phyloP scores from a whole-genome alignment of 2,329 filamentous ascomycete species.

The Monosporascus sp. region DNA sequence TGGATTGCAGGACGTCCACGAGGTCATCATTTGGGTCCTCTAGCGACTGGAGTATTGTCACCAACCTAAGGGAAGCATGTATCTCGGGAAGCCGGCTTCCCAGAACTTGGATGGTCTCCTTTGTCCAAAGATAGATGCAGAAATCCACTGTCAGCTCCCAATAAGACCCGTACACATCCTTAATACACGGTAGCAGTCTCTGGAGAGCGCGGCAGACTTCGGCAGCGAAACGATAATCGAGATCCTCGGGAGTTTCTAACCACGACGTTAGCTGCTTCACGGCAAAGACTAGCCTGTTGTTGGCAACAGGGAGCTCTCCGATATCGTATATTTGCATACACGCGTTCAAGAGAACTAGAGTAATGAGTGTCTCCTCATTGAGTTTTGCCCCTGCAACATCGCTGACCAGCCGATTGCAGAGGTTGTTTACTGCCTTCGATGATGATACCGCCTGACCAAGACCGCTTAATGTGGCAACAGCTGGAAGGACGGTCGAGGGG shows the following conservation, averaged over 20 bases:
- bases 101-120: constrained; percentile 33
- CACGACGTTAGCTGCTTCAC: constrained; percentile 72
- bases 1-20: constrained; percentile 63
- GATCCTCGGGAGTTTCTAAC: constrained; percentile 47
- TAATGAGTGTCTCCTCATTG: constrained; percentile 39
- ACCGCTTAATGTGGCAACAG: constrained; percentile 45
- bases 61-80: constrained; percentile 68
- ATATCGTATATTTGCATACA: constrained; percentile 46
- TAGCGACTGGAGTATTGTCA: constrained; percentile 55
- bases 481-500: constrained; percentile 40
- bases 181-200: constrained; percentile 64
- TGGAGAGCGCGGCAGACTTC: constrained; percentile 53
- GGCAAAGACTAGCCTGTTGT: constrained; percentile 73
- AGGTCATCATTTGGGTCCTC: constrained; percentile 82
- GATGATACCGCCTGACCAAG: constrained; percentile 44
- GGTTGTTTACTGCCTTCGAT: constrained; percentile 43
- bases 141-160: constrained; percentile 66
- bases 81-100: constrained; percentile 56
- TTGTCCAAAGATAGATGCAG: constrained; percentile 52
- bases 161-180: constrained; percentile 80
- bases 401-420: constrained; percentile 56
- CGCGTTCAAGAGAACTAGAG: constrained; percentile 49
- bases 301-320: constrained; percentile 50
- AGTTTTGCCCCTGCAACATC: constrained; percentile 48
- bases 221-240: constrained; percentile 39